These are phyloP conservation scores for Amanita rubescens DNA, from an alignment of 768 basidiomycete genomes.

Conservation along the genomic window DNA sequence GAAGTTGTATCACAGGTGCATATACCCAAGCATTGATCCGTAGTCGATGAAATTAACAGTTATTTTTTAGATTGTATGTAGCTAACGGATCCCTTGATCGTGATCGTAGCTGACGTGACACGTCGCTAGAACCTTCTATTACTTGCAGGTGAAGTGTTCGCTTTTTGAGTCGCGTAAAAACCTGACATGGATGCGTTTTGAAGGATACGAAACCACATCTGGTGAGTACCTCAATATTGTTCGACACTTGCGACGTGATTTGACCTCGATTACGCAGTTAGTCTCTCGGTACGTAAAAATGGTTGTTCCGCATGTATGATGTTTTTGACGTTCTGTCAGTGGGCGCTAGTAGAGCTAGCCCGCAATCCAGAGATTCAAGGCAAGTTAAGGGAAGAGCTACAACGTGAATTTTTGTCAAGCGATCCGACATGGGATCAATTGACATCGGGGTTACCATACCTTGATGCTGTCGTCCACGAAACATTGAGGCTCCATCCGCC, in stretches of 20 bases:
- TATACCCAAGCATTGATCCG: background rate
- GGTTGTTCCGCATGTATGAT: no score
- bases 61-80: background rate
- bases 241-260: background rate
- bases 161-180: background rate
- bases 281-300: background rate
- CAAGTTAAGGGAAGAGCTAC: conserved; percentile 14
- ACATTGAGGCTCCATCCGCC: conserved; percentile 31
- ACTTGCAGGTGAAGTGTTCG: conserved; percentile 23
- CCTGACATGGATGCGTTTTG: conserved; percentile 2
- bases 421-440: conserved; percentile 36
- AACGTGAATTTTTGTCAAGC: conserved; percentile 6
- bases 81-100: background rate
- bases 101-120: background rate
- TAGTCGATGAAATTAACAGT: conserved; percentile 7
- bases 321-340: conserved; percentile 8
- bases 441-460: conserved; percentile 33
- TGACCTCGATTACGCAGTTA: background rate
- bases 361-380: conserved; percentile 13
- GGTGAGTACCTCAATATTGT: conserved; percentile 24
- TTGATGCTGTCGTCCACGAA: conserved; percentile 36
- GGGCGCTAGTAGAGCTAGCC: conserved; percentile 18
- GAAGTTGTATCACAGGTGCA: conserved; percentile 30
- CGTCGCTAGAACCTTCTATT: conserved; percentile 27
- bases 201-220: conserved; percentile 50